Base-by-base conservation (phyloP, 768 basidiomycete species). In the Chlorophyllum brunneum region DNA sequence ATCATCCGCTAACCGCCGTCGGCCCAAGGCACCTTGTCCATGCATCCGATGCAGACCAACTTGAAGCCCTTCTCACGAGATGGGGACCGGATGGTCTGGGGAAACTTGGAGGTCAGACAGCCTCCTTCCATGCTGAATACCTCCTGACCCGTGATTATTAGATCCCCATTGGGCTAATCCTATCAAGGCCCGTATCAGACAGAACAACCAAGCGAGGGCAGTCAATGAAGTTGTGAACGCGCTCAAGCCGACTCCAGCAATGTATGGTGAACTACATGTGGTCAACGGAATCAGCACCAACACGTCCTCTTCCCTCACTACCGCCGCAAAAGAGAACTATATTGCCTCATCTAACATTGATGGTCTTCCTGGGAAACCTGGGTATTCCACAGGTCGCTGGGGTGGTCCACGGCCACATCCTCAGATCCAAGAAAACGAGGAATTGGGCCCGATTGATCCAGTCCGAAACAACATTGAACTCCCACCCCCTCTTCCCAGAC, bases 21-120 rank as follows among this genome's bases (percentile, higher is more conserved):
- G 4, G 52, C 41, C 59, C 46, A 63, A 94, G 92, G 48, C 92
- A 95, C 72, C 77, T 92, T 57, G 84, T 93, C 8, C 92, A 95
- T 70, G 92, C 93, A 26, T 92, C 89, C 52, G 89, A 93, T 69
- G 89, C 86, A 10, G 88, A 89, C 70, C 89, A 95, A 65, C 81
- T 89, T 29, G 88, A 90, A 66, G 92, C 88, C 22, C 76, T 95
- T 54, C 83, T 95, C 43, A 84, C 81, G 58, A 81, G 91, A 51
- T 94, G 93, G 92, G 86, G 88, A 31, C 86, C 88, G 39, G 92
- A 95, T 69, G 85, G 91, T 34, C 70, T 91, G 66, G 91, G 91
- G 54, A 94, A 95, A 69, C 72, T 94, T 45, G 90, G 87, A 72
- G 86, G 92, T 92, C 62, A 24, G 34, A 11, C 20, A 70, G 82